Evolutionary conservation across 2,329 filamentous ascomycete genomes (phyloP), one percentile per base, ranked within the genome.

Genomic region (Fusarium sterilihyphosum): DNA sequence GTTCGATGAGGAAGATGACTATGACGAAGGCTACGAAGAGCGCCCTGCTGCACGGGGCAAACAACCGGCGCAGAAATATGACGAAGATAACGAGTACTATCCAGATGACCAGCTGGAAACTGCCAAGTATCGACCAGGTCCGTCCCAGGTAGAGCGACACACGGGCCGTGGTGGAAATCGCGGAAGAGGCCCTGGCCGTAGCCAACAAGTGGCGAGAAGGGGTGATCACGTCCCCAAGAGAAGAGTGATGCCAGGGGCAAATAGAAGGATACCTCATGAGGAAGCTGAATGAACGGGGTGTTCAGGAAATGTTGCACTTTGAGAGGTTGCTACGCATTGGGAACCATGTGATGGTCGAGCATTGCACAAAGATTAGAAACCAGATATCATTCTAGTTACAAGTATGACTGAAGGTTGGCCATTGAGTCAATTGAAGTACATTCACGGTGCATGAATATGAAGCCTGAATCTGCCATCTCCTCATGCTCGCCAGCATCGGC

Each of bases 361-460:
- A n/a, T 13, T 33, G 12, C 1, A 35, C 29, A 18, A 2, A 24
- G 31, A 18, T 24, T 5, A 18, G 22, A 33, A 14, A 14, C 4
- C 8, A 0, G 5, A 5, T 4, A 35, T 6, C 17, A 7, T 24
- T 20, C 16, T 11, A 5, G 8, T 3, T 6, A 20, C 3, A 8
- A 8, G 6, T 24, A 6, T 5, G 17, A 1, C 12, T 35, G 0
- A 4, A 24, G 4, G 2, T 6, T n/a, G 3, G 22, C 29, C 3
- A 6, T 2, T 18, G 7, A n/a, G 20, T n/a, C 2, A 18, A 8
- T 10, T 50, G 3, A 0, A 17, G 20, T 9, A 11, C 3, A 29
- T 11, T 3, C 6, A 22, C 46, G 1, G 26, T 22, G 4, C 6
- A 11, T 3, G 9, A 49, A 22, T 24, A 17, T 17, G 1, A 26